Conservation (phyloP, 2,329 filamentous ascomycete species). For the Trichoderma endophyticum region DNA sequence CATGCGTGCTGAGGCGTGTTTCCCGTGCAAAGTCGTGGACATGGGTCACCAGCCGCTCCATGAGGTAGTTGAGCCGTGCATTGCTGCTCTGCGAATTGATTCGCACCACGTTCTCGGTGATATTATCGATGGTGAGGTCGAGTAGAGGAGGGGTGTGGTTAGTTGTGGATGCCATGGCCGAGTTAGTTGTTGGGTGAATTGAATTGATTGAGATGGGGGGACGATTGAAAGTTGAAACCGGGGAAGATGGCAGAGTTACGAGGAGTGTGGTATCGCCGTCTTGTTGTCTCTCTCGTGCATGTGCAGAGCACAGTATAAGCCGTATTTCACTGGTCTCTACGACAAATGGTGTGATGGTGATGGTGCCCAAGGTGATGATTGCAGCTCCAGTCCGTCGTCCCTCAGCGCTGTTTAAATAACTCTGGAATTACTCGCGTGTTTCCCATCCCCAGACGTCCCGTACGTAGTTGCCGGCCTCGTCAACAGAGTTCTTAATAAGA, state of each 20-base stretch:
- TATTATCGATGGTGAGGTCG: slow-evolving; percentile 69
- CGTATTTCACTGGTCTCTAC: neutral
- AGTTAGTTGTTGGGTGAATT: neutral
- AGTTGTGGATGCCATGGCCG: neutral
- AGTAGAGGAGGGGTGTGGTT: neutral
- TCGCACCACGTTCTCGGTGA: slow-evolving; percentile 66
- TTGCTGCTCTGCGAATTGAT: slow-evolving; percentile 67
- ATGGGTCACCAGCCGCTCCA: slow-evolving; percentile 68
- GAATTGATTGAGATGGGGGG: neutral
- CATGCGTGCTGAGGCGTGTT: slow-evolving; percentile 65
- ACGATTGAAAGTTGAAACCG: neutral
- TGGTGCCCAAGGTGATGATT: neutral
- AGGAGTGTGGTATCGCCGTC: neutral
- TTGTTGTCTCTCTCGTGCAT: neutral
- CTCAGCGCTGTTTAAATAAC: neutral
- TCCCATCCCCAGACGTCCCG: neutral
- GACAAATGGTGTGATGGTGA: neutral
- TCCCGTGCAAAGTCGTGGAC: slow-evolving; percentile 75
- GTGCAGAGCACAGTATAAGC: neutral
- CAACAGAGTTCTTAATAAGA: neutral
- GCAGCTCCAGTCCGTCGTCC: neutral
- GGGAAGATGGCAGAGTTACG: neutral
- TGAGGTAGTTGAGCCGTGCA: slow-evolving; percentile 61
- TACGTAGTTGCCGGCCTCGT: neutral
- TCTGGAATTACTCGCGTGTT: neutral